A percentile compares a stretch with the other conserved stretches of the same genome.
Conservation (phyloP, 2,329 filamentous ascomycete genomes). For the Ploettnerulaceae sp. region DNA sequence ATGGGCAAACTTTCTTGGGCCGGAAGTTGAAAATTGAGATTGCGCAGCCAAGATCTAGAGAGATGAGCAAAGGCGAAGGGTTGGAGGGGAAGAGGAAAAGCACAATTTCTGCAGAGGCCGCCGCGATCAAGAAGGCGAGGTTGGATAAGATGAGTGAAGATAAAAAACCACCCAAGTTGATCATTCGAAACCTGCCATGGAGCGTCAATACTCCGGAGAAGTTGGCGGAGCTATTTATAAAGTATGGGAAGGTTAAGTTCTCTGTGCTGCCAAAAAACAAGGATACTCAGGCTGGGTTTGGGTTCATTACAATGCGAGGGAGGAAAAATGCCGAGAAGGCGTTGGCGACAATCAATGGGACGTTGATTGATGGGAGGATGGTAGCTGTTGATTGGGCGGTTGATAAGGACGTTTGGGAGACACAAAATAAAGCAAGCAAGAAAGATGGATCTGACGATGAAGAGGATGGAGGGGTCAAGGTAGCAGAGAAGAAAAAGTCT, state of each 20-base stretch:
- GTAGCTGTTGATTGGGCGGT: conserved; percentile 97
- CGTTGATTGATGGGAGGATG: conserved; percentile 78
- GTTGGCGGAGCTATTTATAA: conserved; percentile 71
- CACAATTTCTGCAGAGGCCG: conserved; percentile 34
- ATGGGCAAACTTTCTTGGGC: conserved; percentile 73
- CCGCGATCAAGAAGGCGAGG: conserved; percentile 46
- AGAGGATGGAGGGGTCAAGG: conserved; percentile 31
- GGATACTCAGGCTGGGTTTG: conserved; percentile 72
- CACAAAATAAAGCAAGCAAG: conserved; percentile 46
- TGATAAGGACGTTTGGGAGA: conserved; percentile 81
- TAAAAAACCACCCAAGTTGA: conserved; percentile 65
- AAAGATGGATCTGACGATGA: conserved; percentile 36
- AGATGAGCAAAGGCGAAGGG: conserved; percentile 47
- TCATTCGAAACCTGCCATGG: conserved; percentile 94
- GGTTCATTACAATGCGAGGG: conserved; percentile 84
- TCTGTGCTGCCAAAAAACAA: conserved; percentile 76
- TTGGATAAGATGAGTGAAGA: conserved; percentile 57
- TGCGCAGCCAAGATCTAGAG: conserved; percentile 77
- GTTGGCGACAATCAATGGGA: conserved; percentile 80
- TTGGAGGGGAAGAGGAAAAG: conserved; percentile 35
- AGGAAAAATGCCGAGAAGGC: conserved; percentile 89
- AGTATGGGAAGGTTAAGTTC: conserved; percentile 87
- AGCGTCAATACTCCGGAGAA: conserved; percentile 85
- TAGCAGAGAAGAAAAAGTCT: conserved; percentile 20
- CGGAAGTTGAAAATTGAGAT: conserved; percentile 81